Percentiles rank a stretch among this genome's conserved stretches.
Conservation (phyloP, 495 filamentous ascomycete genomes). For the Neurospora sp. region DNA sequence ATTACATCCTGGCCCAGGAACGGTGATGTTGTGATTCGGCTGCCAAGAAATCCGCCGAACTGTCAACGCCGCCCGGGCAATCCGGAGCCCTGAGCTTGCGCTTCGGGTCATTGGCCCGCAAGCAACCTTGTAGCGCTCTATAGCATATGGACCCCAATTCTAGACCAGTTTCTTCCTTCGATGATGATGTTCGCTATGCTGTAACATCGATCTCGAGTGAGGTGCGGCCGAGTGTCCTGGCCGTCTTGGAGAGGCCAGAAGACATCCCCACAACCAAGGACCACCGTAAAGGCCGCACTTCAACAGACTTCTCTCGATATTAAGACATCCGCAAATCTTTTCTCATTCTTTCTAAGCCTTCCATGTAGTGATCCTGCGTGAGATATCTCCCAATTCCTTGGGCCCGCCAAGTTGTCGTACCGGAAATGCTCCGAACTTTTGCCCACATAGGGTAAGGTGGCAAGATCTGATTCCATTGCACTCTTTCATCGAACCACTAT, state of each 20-base stretch:
- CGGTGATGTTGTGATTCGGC: not conserved
- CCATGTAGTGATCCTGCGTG: not conserved
- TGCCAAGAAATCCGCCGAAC: not conserved
- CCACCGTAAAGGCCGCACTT: not conserved
- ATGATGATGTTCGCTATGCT: no score
- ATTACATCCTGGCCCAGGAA: not conserved
- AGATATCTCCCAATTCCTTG: not conserved
- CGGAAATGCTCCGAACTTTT: not conserved
- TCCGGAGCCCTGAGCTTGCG: not conserved
- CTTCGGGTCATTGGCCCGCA: no score
- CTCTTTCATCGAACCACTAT: not conserved
- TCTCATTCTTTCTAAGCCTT: not conserved
- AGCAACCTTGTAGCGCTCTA: no score
- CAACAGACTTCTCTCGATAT: not conserved
- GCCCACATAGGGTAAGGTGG: not conserved
- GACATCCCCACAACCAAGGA: not conserved
- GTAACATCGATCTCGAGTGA: not conserved
- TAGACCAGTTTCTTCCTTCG: no score
- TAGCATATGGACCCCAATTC: no score
- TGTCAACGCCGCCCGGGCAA: not conserved
- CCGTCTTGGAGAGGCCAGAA: no score
- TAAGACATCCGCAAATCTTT: not conserved
- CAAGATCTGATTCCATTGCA: not conserved
- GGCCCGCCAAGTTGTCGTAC: not conserved
- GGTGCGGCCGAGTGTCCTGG: not conserved